These are phyloP conservation scores for Setomelanomma holmii DNA, from an alignment of 2,329 filamentous ascomycete species.

Conservation along the genomic window DNA sequence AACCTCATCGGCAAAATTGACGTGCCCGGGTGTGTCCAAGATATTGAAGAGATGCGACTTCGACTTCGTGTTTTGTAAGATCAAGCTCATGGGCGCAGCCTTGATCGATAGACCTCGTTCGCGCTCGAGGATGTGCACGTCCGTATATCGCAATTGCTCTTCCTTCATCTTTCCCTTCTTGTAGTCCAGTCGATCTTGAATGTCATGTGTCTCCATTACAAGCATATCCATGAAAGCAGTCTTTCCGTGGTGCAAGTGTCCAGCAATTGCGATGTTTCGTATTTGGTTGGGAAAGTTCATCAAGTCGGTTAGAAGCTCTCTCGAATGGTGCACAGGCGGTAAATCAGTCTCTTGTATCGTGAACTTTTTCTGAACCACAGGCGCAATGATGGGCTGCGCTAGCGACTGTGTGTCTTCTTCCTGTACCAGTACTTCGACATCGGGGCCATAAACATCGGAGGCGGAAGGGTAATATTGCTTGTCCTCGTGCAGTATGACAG, in stretches of 20 bases:
- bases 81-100: conserved; percentile 89
- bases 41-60: conserved; percentile 97
- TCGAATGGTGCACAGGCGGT: conserved; percentile 84
- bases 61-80: conserved; percentile 84
- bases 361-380: conserved; percentile 95
- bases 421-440: conserved; percentile 94
- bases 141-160: conserved; percentile 93
- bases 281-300: conserved; percentile 97
- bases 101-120: conserved; percentile 93
- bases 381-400: conserved; percentile 90
- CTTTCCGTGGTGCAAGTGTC: conserved; percentile 96
- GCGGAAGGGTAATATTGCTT: conserved; percentile 99
- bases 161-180: conserved; percentile 82
- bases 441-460: conserved; percentile 89
- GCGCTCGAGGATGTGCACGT: conserved; percentile 86
- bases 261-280: conserved; percentile 88
- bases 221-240: conserved; percentile 99
- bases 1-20: conserved; percentile 98
- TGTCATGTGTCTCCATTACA: conserved; percentile 92
- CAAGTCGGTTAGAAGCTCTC: conserved; percentile 91
- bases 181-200: conserved; percentile 78
- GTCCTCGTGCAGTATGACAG: conserved; percentile 97
- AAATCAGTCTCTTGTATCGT: conserved; percentile 90
- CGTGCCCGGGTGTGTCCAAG: conserved; percentile 94
- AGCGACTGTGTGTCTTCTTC: conserved; percentile 97